phyloP scores from a whole-genome alignment of 176 grass and related monocot species.

The Oryza rufipogon region DNA sequence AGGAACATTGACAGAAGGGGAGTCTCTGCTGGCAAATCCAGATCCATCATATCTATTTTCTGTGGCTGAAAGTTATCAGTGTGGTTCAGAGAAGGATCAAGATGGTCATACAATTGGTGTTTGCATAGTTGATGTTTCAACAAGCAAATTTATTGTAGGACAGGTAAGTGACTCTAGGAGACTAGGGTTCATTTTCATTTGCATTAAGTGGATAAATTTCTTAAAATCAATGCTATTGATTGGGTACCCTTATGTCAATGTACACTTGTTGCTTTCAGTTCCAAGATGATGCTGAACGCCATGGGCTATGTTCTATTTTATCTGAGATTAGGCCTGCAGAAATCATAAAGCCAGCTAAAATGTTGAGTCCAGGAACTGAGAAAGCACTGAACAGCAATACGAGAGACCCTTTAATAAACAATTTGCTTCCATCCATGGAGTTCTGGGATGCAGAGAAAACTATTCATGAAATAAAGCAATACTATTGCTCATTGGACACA shows the following conservation, averaged over 20 bases:
- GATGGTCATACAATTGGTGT: slow-evolving; percentile 64
- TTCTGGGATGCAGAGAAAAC: slow-evolving; percentile 89
- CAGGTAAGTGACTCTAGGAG: slow-evolving; percentile 61
- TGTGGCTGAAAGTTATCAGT: slow-evolving; percentile 65
- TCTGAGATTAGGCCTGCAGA: slow-evolving; percentile 93
- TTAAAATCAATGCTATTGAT: neutral
- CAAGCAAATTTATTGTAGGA: slow-evolving; percentile 92
- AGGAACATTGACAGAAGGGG: slow-evolving; percentile 91
- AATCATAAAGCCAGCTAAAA: slow-evolving; percentile 81
- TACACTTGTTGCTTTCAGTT: slow-evolving; percentile 61
- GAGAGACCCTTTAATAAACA: slow-evolving; percentile 80
- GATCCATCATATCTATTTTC: slow-evolving; percentile 85
- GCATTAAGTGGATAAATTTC: neutral
- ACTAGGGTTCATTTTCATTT: slow-evolving; percentile 33
- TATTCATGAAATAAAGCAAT: slow-evolving; percentile 62
- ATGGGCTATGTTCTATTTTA: slow-evolving; percentile 79
- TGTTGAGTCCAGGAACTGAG: slow-evolving; percentile 81
- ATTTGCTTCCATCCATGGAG: slow-evolving; percentile 69
- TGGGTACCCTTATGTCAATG: slow-evolving; percentile 34
- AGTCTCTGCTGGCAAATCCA: slow-evolving; percentile 77
- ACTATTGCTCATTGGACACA: slow-evolving; percentile 56
- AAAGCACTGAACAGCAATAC: slow-evolving; percentile 77
- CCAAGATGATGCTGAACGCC: slow-evolving; percentile 76
- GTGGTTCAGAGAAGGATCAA: slow-evolving; percentile 49
- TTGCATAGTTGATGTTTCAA: slow-evolving; percentile 94